These are phyloP conservation scores for Hypholoma sublateritium DNA, from an alignment of 768 basidiomycete genomes.

Conservation along the genomic window DNA sequence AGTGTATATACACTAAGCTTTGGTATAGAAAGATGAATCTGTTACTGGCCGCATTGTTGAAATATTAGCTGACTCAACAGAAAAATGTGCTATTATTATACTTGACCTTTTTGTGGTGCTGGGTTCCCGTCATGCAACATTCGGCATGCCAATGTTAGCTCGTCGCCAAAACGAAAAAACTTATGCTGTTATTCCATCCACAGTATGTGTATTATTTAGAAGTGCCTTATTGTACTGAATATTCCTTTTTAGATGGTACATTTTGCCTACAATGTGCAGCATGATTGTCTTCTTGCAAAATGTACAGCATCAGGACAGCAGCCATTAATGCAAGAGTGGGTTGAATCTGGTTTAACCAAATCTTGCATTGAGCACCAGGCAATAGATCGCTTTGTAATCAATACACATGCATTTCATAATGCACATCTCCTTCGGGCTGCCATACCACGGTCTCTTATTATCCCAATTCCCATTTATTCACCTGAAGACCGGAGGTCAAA, in stretches of 20 bases:
- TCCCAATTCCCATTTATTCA: slow-evolving; percentile 6
- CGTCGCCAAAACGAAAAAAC: neutral
- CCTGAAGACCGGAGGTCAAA: neutral
- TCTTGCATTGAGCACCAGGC: slow-evolving; percentile 12
- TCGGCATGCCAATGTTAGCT: neutral
- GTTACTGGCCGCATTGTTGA: neutral
- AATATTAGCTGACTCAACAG: neutral
- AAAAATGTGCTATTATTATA: neutral
- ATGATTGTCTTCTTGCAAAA: slow-evolving; percentile 16
- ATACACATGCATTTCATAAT: slow-evolving; percentile 20
- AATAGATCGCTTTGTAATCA: slow-evolving; percentile 12
- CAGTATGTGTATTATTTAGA: neutral
- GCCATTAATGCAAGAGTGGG: slow-evolving; percentile 8
- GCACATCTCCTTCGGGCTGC: slow-evolving; percentile 10
- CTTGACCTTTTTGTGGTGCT: neutral
- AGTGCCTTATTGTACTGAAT: too few species aligned
- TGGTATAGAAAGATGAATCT: neutral
- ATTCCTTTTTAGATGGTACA: too few species aligned
- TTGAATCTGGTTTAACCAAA: neutral
- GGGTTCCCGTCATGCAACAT: neutral
- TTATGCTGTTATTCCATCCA: neutral
- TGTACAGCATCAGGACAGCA: slow-evolving; percentile 14
- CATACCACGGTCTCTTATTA: slow-evolving; percentile 7
- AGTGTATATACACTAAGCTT: too few species aligned
- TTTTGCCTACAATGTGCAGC: slow-evolving; percentile 18